A percentile compares a stretch with the other conserved stretches of the same genome.
phyloP scores from a whole-genome alignment of 106 monocot genomes.

The Cymbidium sinense region DNA sequence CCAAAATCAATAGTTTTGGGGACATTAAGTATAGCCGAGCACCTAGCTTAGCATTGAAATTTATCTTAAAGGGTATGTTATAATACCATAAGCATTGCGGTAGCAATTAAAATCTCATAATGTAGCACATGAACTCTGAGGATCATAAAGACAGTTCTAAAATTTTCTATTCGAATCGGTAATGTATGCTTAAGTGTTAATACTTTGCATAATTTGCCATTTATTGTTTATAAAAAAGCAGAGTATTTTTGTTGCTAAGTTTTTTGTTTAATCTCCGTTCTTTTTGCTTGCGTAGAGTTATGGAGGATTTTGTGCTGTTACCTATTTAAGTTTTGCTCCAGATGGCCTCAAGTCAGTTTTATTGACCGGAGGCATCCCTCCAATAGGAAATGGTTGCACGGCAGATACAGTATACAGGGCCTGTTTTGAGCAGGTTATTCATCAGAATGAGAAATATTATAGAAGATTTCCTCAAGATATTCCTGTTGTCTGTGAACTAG shows the following conservation, averaged over 20 bases:
- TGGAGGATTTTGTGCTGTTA: conserved; percentile 95
- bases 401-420: conserved; percentile 83
- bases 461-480: conserved; percentile 87
- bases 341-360: conserved; percentile 78
- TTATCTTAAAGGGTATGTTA: neutral
- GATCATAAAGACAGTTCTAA: neutral
- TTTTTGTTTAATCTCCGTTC: conserved; percentile 1
- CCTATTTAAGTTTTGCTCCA: conserved; percentile 98
- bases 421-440: conserved; percentile 76
- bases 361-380: conserved; percentile 93
- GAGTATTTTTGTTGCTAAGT: no score
- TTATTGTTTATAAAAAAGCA: neutral
- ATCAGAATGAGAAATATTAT: conserved; percentile 95
- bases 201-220: neutral
- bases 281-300: conserved; percentile 57
- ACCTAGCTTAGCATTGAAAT: neutral
- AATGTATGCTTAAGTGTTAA: neutral
- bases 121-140: neutral
- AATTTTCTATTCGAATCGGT: neutral
- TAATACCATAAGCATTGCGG: neutral
- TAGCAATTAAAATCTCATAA: neutral
- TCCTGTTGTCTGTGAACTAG: conserved; percentile 54
- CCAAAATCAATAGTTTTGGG: no score
- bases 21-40: no score
- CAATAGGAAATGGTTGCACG: conserved; percentile 70